Base-by-base conservation (phyloP, 2,329 filamentous ascomycete species). In the Colletotrichum tanaceti region DNA sequence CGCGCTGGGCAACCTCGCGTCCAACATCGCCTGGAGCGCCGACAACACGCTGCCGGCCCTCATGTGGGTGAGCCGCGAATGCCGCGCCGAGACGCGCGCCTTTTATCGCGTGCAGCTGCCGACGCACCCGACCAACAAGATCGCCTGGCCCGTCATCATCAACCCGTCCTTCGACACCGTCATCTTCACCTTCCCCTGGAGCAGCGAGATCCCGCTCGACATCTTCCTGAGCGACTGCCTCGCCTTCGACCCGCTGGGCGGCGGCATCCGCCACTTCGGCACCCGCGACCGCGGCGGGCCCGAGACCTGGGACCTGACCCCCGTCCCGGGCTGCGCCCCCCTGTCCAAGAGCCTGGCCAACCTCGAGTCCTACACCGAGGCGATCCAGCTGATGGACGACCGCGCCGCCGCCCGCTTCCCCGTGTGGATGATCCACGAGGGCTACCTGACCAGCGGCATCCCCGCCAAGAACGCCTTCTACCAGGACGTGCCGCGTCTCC, bases 71-170 rank as follows among this genome's bases (percentile, higher is more conserved):
- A 72, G 69, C 20, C 66, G 66, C 28, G 72, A 73, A 52, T 66
- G 71, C 14, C 63, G 72, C 20, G 69, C 58, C 20, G 71, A 70
- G 50, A 71, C 72, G 14, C 46, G 66, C 14, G 63, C 65, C n/a
- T 73, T 73, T 41, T 73, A 73, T 50, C 72, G 72, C 53, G 68
- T 73, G 24, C 71, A 68, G 13, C 58, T 73, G 50, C 71, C 72
- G 13, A 60, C 68, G 60, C 63, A 70, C 43, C 67, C 67, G n/a
- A 70, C 67, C 55, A 70, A 68, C 43, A 70, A 70, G 67, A 68
- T 70, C 22, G 67, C 67, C 46, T 70, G 67, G 67, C 67, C 67
- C 3, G 67, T 68, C 28, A 44, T 66, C 55, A 72, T 72, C 47
- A 71, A 72, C 53, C 72, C 72, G 10, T 70, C 70, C 18, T 73